Percentiles rank a stretch among this genome's conserved stretches.
Evolutionary conservation across 768 basidiomycete genomes (phyloP).

Genomic region (Hirschioporus abietinus): DNA sequence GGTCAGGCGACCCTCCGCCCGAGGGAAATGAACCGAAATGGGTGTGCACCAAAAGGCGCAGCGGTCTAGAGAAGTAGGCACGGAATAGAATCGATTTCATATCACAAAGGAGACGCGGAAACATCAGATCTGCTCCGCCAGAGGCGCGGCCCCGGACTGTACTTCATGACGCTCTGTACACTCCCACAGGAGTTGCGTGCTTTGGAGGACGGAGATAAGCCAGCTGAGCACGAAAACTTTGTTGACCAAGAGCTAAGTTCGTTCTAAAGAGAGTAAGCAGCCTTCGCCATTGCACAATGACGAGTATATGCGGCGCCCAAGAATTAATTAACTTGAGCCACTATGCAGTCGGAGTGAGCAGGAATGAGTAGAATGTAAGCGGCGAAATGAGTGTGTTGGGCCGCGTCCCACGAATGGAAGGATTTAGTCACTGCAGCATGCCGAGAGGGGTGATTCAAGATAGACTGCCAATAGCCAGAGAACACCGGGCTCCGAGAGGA

Average conservation of each 20-base stretch:
- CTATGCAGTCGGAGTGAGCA: not conserved
- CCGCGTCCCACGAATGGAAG: not conserved
- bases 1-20: not conserved
- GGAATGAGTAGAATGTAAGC: not conserved
- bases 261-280: not conserved
- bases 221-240: not conserved
- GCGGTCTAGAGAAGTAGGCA: not conserved
- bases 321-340: not conserved
- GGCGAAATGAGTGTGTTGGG: not conserved
- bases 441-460: not conserved
- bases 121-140: not conserved
- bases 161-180: not conserved
- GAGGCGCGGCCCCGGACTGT: not conserved
- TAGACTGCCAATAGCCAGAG: not conserved
- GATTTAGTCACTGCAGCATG: not conserved
- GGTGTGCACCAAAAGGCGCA: not conserved
- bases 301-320: not conserved
- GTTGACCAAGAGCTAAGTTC: not conserved
- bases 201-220: not conserved
- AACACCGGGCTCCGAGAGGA: not conserved
- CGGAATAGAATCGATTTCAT: constrained; percentile 1
- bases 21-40: not conserved
- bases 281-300: not conserved
- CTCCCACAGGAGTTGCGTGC: not conserved
- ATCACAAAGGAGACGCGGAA: not conserved